Base-by-base conservation (phyloP, 768 basidiomycete species). In the Fomitopsis serialis region DNA sequence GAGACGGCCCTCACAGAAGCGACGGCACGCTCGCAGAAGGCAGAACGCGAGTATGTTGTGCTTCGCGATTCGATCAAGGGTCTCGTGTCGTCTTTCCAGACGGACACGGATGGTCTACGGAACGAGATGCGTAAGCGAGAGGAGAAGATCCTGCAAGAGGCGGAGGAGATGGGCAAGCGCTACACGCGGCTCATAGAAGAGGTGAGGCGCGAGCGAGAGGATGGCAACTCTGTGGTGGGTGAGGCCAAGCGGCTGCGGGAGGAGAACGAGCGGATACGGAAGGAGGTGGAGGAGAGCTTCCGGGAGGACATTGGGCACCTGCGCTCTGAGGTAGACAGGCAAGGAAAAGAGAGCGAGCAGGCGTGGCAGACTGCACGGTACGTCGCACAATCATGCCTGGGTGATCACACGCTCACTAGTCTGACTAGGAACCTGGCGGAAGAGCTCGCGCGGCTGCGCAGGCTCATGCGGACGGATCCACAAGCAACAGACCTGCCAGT, bases 21-120 rank as follows among this genome's bases (percentile, higher is more conserved):
- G 2, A 86, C 86, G 0, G 78, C 89, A 2, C 72, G 87, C 15
- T 89, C 87, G 15, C 84, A 87, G 64, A 91, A 89, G 69, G 82
- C 80, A 19, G 88, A 93, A 66, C 78, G 89, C 35, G 92, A 94
- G 70, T 95, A 93, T 58, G 72, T 84, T 56, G 85, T 84, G 0
- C 70, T 95, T 48, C 80, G 87, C 15, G 89, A 90, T 53, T 85
- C 87, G 58, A 69, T 93, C 50, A 88, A 87, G 65, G 73, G 78
- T 7, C 79, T 95, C 66, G 75, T 78, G 3, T 84, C 85, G 54
- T 78, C 81, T 1, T 93, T 85, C 80, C 85, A 89, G 59, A 64
- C 74, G 11, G 92, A 95, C 48, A 78, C 84, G 0, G 86, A 87
- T 13, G 75, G 75, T 48, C 73, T 95, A 13, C 74, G 79, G 45